phyloP scores from a whole-genome alignment of 2,329 filamentous ascomycete species.

The Fusarium nelsonii region DNA sequence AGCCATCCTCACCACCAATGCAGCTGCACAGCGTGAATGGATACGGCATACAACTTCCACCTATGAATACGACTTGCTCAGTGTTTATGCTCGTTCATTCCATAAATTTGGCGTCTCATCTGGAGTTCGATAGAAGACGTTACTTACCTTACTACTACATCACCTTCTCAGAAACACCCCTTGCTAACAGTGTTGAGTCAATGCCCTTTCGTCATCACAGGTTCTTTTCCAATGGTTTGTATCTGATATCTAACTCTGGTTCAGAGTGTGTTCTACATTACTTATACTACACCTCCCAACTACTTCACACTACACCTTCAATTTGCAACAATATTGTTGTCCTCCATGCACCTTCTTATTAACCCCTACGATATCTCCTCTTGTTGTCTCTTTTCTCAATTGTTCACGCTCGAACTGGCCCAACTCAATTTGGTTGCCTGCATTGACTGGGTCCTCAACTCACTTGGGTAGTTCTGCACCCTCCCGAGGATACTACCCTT shows the following conservation, averaged over 20 bases:
- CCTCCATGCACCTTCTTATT: not conserved
- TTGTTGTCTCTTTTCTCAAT: constrained; percentile 37
- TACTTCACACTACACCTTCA: not conserved
- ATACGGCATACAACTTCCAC: not conserved
- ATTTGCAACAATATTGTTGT: not conserved
- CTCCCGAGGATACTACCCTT: constrained; percentile 25
- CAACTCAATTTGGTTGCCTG: constrained; percentile 29
- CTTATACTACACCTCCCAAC: not conserved
- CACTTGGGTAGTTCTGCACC: constrained; percentile 32
- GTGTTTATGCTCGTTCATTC: not conserved
- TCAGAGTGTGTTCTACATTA: not conserved
- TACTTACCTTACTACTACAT: not conserved
- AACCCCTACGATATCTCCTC: not conserved
- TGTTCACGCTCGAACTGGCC: not conserved
- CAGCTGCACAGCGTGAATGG: not conserved
- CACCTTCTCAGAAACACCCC: not conserved
- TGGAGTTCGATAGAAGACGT: not conserved
- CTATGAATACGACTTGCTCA: not conserved
- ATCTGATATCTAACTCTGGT: not conserved
- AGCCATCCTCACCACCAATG: not conserved
- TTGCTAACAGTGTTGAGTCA: not conserved
- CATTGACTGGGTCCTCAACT: constrained; percentile 23
- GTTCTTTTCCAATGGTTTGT: not conserved
- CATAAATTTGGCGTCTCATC: not conserved
- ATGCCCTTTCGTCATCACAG: no score